Conservation (phyloP, 1,284 basidiomycete species). For the Trametes polyzona region DNA sequence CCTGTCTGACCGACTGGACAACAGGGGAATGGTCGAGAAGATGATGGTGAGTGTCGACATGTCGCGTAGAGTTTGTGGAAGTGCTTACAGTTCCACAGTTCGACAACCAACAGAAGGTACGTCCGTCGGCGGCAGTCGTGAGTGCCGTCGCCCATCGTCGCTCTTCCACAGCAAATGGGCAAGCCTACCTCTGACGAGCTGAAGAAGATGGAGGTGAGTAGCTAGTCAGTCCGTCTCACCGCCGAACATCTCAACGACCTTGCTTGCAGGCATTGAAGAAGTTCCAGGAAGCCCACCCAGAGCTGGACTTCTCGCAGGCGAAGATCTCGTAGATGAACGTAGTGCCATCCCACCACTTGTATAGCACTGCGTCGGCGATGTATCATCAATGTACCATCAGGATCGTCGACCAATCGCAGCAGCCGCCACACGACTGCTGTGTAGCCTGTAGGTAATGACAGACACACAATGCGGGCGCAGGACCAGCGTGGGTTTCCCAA, state of each 20-base stretch:
- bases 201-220: slow-evolving; percentile 82
- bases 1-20: background rate
- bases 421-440: background rate
- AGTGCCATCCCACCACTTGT: background rate
- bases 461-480: background rate
- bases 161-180: slow-evolving; percentile 80
- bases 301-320: slow-evolving; percentile 94
- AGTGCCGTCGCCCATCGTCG: background rate
- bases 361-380: background rate
- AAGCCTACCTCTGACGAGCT: slow-evolving; percentile 92
- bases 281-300: slow-evolving; percentile 90
- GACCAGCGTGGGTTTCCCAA: slow-evolving; percentile 11
- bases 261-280: slow-evolving; percentile 74
- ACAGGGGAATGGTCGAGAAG: slow-evolving; percentile 97
- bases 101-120: slow-evolving; percentile 95
- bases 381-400: background rate
- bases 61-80: background rate
- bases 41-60: slow-evolving; percentile 86
- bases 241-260: background rate
- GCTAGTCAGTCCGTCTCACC: background rate
- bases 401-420: background rate
- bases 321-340: slow-evolving; percentile 64
- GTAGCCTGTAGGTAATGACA: background rate
- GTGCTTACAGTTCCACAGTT: slow-evolving; percentile 46
- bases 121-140: slow-evolving; percentile 1